Evolutionary conservation across 306 rosid genomes (phyloP).

Genomic region (Glycyrrhiza uralensis): DNA sequence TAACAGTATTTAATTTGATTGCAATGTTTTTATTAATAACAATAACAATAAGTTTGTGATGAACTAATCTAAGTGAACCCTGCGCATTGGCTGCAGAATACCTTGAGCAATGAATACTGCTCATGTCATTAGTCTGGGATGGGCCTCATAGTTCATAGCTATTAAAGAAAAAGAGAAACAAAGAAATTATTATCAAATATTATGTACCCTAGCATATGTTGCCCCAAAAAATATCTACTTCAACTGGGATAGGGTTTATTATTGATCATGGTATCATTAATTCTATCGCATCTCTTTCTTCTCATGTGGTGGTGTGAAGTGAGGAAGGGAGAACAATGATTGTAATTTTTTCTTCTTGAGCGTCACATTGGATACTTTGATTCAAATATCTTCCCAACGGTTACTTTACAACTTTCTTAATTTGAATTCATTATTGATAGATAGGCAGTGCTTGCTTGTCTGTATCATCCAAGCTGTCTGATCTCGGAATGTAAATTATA

Average conservation of each 20-base stretch:
- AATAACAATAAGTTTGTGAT: slow-evolving; percentile 14
- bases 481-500: background rate
- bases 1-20: background rate
- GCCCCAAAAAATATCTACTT: background rate
- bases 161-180: background rate
- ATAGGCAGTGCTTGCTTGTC: background rate
- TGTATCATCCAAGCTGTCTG: slow-evolving; percentile 1
- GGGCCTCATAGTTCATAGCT: background rate
- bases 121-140: background rate
- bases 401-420: background rate
- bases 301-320: background rate
- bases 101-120: slow-evolving; percentile 3
- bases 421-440: background rate
- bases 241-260: background rate
- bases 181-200: background rate
- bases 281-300: background rate
- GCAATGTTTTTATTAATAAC: background rate
- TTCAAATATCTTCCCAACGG: background rate
- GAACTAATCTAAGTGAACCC: background rate
- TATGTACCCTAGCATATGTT: background rate
- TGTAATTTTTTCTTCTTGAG: background rate
- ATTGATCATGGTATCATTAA: background rate
- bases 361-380: background rate
- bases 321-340: background rate
- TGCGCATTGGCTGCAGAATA: background rate